phyloP scores from a whole-genome alignment of 1,284 basidiomycete genomes.

The Cutaneotrichosporon dermatis region DNA sequence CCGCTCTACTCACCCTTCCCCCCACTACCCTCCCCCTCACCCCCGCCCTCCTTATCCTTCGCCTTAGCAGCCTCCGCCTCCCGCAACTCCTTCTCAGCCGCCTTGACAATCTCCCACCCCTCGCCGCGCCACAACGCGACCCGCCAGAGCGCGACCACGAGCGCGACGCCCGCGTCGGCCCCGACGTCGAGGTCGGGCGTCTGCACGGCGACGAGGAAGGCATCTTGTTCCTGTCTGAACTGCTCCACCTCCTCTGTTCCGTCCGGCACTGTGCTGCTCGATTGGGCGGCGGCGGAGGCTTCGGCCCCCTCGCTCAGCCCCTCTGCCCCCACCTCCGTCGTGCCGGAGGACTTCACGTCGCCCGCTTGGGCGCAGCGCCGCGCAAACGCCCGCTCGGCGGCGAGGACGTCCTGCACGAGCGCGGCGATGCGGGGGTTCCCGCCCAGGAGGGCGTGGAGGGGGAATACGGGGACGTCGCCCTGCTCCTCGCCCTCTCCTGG shows the following conservation, averaged over 20 bases:
- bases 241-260: neutral
- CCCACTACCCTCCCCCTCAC: too few species aligned
- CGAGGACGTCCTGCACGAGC: neutral
- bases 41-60: too few species aligned
- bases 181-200: neutral
- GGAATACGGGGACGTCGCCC: neutral
- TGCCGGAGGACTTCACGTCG: too few species aligned
- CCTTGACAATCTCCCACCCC: constrained; percentile 15
- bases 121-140: constrained; percentile 16
- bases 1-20: too few species aligned
- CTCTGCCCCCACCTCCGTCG: too few species aligned
- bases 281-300: too few species aligned
- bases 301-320: too few species aligned
- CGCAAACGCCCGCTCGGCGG: neutral
- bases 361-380: neutral
- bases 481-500: too few species aligned
- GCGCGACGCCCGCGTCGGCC: constrained; percentile 8
- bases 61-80: too few species aligned
- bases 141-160: constrained; percentile 19
- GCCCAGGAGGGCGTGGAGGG: neutral
- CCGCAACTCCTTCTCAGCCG: neutral
- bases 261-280: too few species aligned
- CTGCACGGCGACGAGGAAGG: constrained; percentile 5
- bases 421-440: neutral
- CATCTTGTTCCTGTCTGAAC: neutral